Evolutionary conservation across 768 basidiomycete species (phyloP).

Genomic region (Lentinula raphanica): DNA sequence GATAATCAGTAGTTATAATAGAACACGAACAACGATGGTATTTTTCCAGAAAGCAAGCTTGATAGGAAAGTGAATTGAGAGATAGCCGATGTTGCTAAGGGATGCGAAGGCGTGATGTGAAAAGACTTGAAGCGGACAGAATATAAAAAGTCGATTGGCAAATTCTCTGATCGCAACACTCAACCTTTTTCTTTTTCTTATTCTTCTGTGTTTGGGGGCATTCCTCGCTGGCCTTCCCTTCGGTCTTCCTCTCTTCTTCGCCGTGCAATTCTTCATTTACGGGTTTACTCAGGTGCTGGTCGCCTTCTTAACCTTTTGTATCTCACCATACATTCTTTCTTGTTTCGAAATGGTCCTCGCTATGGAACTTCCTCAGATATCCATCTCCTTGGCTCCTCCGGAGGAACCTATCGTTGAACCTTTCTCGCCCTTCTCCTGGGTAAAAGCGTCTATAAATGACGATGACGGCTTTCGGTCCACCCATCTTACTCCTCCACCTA

Average conservation of each 20-base stretch:
- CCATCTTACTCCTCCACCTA: slow-evolving; percentile 54
- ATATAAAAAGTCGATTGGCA: background rate
- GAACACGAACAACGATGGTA: no score
- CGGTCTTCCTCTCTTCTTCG: slow-evolving; percentile 23
- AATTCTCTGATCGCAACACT: slow-evolving; percentile 8
- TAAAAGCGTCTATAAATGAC: slow-evolving; percentile 18
- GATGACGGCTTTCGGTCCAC: slow-evolving; percentile 51
- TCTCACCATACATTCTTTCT: slow-evolving; percentile 17
- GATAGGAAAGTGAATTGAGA: background rate
- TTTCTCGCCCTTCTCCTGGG: slow-evolving; percentile 54
- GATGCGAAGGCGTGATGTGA: background rate
- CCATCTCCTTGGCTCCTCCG: slow-evolving; percentile 64
- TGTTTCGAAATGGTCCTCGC: slow-evolving; percentile 33
- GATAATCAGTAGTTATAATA: no score
- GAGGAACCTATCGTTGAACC: slow-evolving; percentile 46
- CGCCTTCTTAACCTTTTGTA: slow-evolving; percentile 29
- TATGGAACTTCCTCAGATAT: slow-evolving; percentile 58
- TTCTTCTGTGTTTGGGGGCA: slow-evolving; percentile 19
- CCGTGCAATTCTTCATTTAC: slow-evolving; percentile 19
- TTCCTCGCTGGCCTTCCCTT: slow-evolving; percentile 18
- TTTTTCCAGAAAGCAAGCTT: background rate
- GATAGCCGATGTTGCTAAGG: background rate
- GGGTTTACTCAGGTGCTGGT: slow-evolving; percentile 45
- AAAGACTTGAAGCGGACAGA: background rate
- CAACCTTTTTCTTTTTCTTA: slow-evolving; percentile 22